Evolutionary conservation across 1,139 yeast species (phyloP).

Genomic region (Meyerozyma sp.): DNA sequence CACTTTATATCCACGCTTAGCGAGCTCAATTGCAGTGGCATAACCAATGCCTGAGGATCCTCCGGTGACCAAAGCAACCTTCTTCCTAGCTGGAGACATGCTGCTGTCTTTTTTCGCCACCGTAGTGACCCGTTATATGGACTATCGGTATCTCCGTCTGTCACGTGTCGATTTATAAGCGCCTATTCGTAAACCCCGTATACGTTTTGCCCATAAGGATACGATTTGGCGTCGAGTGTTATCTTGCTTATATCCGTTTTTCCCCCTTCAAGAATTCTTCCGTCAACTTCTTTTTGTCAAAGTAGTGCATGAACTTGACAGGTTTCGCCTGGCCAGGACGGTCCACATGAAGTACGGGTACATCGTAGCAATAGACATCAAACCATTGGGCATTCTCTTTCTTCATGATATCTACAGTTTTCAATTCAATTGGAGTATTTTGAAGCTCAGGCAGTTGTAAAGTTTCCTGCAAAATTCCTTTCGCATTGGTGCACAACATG

Average conservation of each 20-base stretch:
- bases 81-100: no score
- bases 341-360: constrained; percentile 80
- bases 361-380: constrained; percentile 82
- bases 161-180: no score
- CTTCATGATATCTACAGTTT: constrained; percentile 61
- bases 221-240: no score
- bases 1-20: no score
- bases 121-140: no score
- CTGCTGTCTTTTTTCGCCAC: no score
- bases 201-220: no score
- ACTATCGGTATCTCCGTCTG: no score
- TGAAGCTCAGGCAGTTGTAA: constrained; percentile 20
- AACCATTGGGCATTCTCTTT: constrained; percentile 70
- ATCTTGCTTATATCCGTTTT: neutral
- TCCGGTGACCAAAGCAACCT: no score
- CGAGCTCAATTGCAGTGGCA: no score
- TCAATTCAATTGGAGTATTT: constrained; percentile 27
- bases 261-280: constrained; percentile 34
- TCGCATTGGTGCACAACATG: constrained; percentile 73
- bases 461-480: constrained; percentile 42
- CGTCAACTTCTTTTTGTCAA: constrained; percentile 52
- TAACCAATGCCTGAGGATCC: no score
- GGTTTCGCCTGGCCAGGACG: constrained; percentile 40
- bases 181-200: no score
- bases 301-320: constrained; percentile 72